Conservation (phyloP, 1,139 yeast genomes). For the Lodderomyces theae region DNA sequence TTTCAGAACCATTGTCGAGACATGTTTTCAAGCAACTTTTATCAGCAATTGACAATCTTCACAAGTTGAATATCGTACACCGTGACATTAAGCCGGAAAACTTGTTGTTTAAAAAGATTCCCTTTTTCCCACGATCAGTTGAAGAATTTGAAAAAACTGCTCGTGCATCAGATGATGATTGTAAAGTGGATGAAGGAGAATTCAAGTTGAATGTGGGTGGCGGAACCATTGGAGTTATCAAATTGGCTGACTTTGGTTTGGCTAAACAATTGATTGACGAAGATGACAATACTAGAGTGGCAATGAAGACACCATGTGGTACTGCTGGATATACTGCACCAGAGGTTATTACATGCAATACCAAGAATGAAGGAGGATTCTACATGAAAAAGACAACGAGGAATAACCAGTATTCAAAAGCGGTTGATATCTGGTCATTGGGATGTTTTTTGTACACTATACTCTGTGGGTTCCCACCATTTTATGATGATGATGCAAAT, state of each 20-base stretch:
- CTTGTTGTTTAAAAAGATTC: slow-evolving; percentile 58
- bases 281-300: slow-evolving; percentile 12
- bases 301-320: slow-evolving; percentile 65
- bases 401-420: slow-evolving; percentile 75
- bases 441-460: slow-evolving; percentile 91
- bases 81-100: slow-evolving; percentile 96
- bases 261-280: slow-evolving; percentile 63
- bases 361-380: slow-evolving; percentile 15
- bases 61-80: slow-evolving; percentile 85
- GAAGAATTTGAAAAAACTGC: slow-evolving; percentile 42
- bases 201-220: slow-evolving; percentile 79
- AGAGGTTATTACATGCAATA: slow-evolving; percentile 65
- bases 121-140: slow-evolving; percentile 41
- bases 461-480: slow-evolving; percentile 94
- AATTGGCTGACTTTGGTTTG: slow-evolving; percentile 89
- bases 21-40: slow-evolving; percentile 87
- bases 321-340: slow-evolving; percentile 82
- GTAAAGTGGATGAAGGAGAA: slow-evolving; percentile 83
- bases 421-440: slow-evolving; percentile 95
- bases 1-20: slow-evolving; percentile 78
- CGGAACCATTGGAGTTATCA: slow-evolving; percentile 83
- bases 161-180: slow-evolving; percentile 72
- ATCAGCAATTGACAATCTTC: slow-evolving; percentile 76
- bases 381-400: slow-evolving; percentile 27
- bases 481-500: slow-evolving; percentile 84